Conservation (phyloP, 2,329 filamentous ascomycete species). For the Colletotrichum somersetense region DNA sequence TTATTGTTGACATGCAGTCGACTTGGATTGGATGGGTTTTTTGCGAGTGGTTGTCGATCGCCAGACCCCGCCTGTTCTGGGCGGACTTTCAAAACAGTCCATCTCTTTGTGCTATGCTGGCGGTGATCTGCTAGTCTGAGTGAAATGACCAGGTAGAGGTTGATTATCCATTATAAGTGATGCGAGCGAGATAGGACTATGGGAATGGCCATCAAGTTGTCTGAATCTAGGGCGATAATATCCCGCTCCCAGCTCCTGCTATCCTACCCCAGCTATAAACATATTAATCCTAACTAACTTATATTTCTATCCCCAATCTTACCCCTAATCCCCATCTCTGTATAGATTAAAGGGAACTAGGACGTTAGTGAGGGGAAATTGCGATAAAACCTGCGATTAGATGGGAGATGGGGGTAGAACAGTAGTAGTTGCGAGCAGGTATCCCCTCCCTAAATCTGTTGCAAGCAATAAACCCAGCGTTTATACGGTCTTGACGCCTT, state of each 20-base stretch:
- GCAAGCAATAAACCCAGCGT: not conserved
- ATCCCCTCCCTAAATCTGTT: not conserved
- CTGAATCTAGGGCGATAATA: not conserved
- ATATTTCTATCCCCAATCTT: too few species aligned
- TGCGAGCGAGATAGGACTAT: not conserved
- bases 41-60: not conserved
- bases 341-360: too few species aligned
- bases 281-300: too few species aligned
- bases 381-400: too few species aligned
- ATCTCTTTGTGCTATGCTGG: not conserved
- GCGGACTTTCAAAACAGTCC: not conserved
- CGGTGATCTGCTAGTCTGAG: not conserved
- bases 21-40: not conserved
- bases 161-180: not conserved
- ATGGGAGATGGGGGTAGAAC: too few species aligned
- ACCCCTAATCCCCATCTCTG: too few species aligned
- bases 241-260: too few species aligned
- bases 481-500: constrained; percentile 41
- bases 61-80: constrained; percentile 4
- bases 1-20: not conserved
- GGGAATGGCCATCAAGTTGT: not conserved
- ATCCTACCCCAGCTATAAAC: too few species aligned
- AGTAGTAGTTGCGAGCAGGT: too few species aligned
- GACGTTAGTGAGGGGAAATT: too few species aligned
- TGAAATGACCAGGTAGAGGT: not conserved